A percentile compares a stretch with the other conserved stretches of the same genome.
These are phyloP conservation scores for Dothidotthia symphoricarpi DNA, from an alignment of 2,329 filamentous ascomycete genomes.

Conservation along the genomic window DNA sequence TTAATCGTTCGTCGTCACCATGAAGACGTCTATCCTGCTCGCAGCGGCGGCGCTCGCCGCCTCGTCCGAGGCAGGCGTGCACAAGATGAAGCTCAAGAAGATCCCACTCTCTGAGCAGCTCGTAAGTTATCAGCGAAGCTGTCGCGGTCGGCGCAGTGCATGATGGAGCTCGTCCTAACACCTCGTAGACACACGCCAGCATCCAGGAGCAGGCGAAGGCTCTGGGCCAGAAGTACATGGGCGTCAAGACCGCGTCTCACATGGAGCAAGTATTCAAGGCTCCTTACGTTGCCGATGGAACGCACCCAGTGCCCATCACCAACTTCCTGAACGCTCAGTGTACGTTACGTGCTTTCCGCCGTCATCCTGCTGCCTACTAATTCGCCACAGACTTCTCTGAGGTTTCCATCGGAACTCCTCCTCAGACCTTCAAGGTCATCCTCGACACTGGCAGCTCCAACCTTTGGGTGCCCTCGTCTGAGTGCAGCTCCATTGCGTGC, in stretches of 20 bases:
- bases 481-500: conserved; percentile 95
- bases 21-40: conserved; percentile 83
- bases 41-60: conserved; percentile 77
- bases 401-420: conserved; percentile 86
- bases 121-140: conserved; percentile 55
- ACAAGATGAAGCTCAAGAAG: conserved; percentile 99
- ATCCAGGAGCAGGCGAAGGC: conserved; percentile 78
- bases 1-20: conserved; percentile 44
- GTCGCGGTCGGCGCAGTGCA: conserved; percentile 3
- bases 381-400: conserved; percentile 78
- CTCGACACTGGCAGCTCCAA: conserved; percentile 99
- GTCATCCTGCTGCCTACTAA: conserved; percentile 13
- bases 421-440: conserved; percentile 96
- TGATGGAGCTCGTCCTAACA: conserved; percentile 22
- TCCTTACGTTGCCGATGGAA: conserved; percentile 62
- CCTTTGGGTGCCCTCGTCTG: conserved; percentile 90
- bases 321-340: conserved; percentile 99
- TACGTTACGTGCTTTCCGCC: conserved; percentile 52
- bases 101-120: conserved; percentile 88
- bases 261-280: conserved; percentile 78
- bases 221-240: conserved; percentile 96
- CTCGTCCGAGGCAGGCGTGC: conserved; percentile 78
- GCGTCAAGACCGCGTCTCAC: conserved; percentile 68
- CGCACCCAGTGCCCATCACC: conserved; percentile 81
- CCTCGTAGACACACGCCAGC: conserved; percentile 66